Percentiles rank a stretch among this genome's conserved stretches.
Conservation (phyloP, 768 basidiomycete genomes). For the Leccinum boreale region DNA sequence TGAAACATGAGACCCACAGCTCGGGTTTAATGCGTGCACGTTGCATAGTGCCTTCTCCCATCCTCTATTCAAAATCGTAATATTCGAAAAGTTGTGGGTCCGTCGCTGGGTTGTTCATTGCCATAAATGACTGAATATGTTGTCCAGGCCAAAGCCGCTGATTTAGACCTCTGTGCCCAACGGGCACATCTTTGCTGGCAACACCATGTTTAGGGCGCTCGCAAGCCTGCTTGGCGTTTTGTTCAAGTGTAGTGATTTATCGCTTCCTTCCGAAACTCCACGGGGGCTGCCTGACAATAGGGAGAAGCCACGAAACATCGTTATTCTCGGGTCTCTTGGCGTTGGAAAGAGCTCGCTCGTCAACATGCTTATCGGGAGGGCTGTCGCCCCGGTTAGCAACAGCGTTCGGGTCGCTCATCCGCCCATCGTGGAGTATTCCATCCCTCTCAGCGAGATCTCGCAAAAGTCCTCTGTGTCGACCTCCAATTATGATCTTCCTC, state of each 20-base stretch:
- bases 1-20: background rate
- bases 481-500: background rate
- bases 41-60: background rate
- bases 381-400: conserved; percentile 27
- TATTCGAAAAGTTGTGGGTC: background rate
- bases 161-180: background rate
- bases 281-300: conserved; percentile 3
- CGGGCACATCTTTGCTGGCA: background rate
- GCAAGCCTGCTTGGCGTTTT: background rate
- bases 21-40: background rate
- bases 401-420: conserved; percentile 13
- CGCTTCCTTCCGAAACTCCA: background rate
- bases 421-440: conserved; percentile 11
- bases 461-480: background rate
- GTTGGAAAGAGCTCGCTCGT: conserved; percentile 39
- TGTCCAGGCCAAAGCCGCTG: background rate
- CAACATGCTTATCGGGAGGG: conserved; percentile 33
- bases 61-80: background rate
- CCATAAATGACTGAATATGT: background rate
- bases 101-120: background rate
- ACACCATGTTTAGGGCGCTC: background rate
- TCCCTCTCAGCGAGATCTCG: conserved; percentile 2
- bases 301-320: conserved; percentile 11
- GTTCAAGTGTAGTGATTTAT: background rate
- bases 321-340: conserved; percentile 28